Base-by-base conservation (phyloP, 352 stramenopile species). In the Phytophthora aleatoria region DNA sequence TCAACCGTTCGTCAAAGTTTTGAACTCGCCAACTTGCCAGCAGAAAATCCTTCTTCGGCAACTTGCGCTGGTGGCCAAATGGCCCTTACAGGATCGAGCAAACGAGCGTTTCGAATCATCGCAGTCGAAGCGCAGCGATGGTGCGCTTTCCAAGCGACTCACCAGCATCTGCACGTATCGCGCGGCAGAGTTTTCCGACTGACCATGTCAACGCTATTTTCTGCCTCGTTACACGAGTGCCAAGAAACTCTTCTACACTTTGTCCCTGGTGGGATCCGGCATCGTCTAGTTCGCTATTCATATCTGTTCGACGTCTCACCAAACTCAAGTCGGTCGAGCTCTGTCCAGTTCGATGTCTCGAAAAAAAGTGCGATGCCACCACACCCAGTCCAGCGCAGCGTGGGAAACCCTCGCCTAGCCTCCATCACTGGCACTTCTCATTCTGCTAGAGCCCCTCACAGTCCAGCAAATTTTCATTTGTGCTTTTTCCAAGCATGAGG, bases 351-450 rank as follows among this genome's bases (percentile, higher is more conserved):
- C 51, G 45, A 57, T 52, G 43, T 15, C 56, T 71, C 30, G 43
- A 64, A 64, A 70, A 57, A 76, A 67, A 50, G 41, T 71, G 64
- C 64, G 64, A 77, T 65, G 39, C 38, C 63, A 53, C 48, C 33
- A 50, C 59, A 61, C 55, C 44, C 42, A 53, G 56, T 68, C 47
- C 62, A 71, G 62, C 47, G 35, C 61, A 41, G 51, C 41, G 51
- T 47, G 13, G n/a, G 57, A 71, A 69, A 74, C 53, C 43, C 52
- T 68, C 30, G 54, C 43, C 31, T 65, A 58, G 33, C 48, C 50
- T 58, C 54, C 67, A 50, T 43, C 28, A 66, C 67, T 71, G 62
- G 57, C 55, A 75, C 50, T 75, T 75, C 48, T 72, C 63, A 50
- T 69, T 69, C 63, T 45, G 35, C 68, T 51, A 28, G 39, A 9